Base-by-base conservation (phyloP, 768 basidiomycete genomes). In the Naganishia kalamii region DNA sequence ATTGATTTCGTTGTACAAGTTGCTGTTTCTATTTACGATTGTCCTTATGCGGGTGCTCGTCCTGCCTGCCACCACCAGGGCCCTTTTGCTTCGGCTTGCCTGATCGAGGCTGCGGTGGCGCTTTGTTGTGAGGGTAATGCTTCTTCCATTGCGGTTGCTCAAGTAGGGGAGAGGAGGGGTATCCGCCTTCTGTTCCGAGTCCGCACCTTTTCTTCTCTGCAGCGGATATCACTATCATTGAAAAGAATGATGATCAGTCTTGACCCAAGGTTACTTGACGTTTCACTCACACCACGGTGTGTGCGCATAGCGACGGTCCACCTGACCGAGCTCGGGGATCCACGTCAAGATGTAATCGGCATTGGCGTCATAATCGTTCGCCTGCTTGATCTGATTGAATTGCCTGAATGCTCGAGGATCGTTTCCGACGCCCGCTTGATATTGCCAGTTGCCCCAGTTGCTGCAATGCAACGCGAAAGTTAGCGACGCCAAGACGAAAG, bases 311-410 rank as follows among this genome's bases (percentile, higher is more conserved):
- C 70, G 67, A 25, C 70, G 68, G 2, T 70, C 68, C 1, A 79
- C 66, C 44, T 69, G 52, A 25, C 69, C 69, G n/a, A 79, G 67
- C 50, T 70, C 69, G 1, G 78, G 74, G 10, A 77, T n/a, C 75
- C 76, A 79, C 8, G 70, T 60, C 32, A 68, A 57, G 51, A 77
- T 70, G 59, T 74, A 77, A 23, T 72, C 72, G 13, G 57, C 70
- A 1, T 69, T 11, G 0, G 68, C 49, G 62, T 79, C 78, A 66
- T 79, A 79, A 35, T 75, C 72, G 12, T 69, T 69, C 2, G 74
- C 76, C 54, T 79, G 78, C 61, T 79, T 79, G 71, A 79, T 72
- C 21, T 74, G 75, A 60, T 79, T 79, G 70, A 79, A 79, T 65
- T 77, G 74, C 23, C 78, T 57, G 8, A 70, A 72, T 21, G 75